Percentiles rank a stretch among this genome's conserved stretches.
Evolutionary conservation across 140 eudicot species (phyloP).

Genomic region (Stevia rebaudiana): DNA sequence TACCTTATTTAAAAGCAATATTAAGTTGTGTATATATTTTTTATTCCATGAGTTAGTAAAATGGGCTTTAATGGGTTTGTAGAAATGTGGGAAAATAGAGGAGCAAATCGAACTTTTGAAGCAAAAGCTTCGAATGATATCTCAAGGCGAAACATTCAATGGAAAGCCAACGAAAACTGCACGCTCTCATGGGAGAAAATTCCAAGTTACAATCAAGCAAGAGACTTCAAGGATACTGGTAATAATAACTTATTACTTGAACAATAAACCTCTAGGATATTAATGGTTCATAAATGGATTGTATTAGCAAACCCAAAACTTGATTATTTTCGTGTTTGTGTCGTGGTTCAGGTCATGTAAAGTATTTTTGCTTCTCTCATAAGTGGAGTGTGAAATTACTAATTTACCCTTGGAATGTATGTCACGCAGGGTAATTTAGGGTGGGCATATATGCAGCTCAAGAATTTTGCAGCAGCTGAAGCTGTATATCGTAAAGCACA

Average conservation of each 20-base stretch:
- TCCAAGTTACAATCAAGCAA: constrained; percentile 65
- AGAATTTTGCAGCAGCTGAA: constrained; percentile 67
- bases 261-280: neutral
- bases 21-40: neutral
- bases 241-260: constrained; percentile 12
- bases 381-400: neutral
- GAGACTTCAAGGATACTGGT: constrained; percentile 81
- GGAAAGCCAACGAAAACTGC: constrained; percentile 80
- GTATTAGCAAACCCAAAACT: no score
- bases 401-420: constrained; percentile 7
- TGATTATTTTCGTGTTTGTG: no score
- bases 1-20: no score
- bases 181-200: constrained; percentile 72
- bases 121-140: constrained; percentile 58
- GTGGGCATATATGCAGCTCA: constrained; percentile 83
- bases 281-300: neutral
- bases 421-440: constrained; percentile 79
- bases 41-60: neutral
- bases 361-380: no score
- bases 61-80: constrained; percentile 11
- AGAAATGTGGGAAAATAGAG: constrained; percentile 70
- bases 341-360: no score
- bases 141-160: constrained; percentile 64
- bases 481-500: constrained; percentile 72
- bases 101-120: constrained; percentile 55